phyloP scores from a whole-genome alignment of 805 yeast species.

The Citeromyces nyonsensis region DNA sequence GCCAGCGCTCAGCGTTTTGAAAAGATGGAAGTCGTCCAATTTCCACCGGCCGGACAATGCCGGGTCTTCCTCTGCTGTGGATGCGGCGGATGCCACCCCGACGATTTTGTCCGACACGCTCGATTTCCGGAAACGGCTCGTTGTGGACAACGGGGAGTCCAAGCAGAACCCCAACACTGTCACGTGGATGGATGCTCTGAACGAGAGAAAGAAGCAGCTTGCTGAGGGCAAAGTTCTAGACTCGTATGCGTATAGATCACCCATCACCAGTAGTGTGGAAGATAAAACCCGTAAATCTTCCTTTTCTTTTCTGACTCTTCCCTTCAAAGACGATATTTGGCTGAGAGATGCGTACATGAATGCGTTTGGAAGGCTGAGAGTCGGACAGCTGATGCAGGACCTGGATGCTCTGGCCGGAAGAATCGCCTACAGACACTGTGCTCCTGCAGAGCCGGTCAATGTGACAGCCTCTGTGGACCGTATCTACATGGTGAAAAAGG shows the following conservation, averaged over 20 bases:
- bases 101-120: slow-evolving; percentile 46
- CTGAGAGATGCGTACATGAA: slow-evolving; percentile 78
- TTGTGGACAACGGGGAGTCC: slow-evolving; percentile 8
- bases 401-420: slow-evolving; percentile 89
- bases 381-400: slow-evolving; percentile 90
- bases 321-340: slow-evolving; percentile 74
- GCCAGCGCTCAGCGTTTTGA: too few species aligned
- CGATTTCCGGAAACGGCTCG: slow-evolving; percentile 29
- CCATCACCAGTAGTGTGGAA: slow-evolving; percentile 51
- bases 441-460: slow-evolving; percentile 92
- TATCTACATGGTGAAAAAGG: slow-evolving; percentile 71
- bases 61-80: slow-evolving; percentile 33
- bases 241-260: slow-evolving; percentile 55
- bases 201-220: slow-evolving; percentile 53
- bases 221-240: slow-evolving; percentile 63
- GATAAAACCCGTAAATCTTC: slow-evolving; percentile 73
- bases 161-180: slow-evolving; percentile 23
- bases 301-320: slow-evolving; percentile 51
- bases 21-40: slow-evolving; percentile 2
- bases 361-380: slow-evolving; percentile 81
- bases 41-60: slow-evolving; percentile 11
- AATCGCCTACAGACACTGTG: slow-evolving; percentile 82
- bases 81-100: slow-evolving; percentile 65
- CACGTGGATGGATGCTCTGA: slow-evolving; percentile 80
- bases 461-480: slow-evolving; percentile 94